Percentiles rank a stretch among this genome's conserved stretches.
Conservation (phyloP, 768 basidiomycete genomes). For the Royoungia palumana region DNA sequence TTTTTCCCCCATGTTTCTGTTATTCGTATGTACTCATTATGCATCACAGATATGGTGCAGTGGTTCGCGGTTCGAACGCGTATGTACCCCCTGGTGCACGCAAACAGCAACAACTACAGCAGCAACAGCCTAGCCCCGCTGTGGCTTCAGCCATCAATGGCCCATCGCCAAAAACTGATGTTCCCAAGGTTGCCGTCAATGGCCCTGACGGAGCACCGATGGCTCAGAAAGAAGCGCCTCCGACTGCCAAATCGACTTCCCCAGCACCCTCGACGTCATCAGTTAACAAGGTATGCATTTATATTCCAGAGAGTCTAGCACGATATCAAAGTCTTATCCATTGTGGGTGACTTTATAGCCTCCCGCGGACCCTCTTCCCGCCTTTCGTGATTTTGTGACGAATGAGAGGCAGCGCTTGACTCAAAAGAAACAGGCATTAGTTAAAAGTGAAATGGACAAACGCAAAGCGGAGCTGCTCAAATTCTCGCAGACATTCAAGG, state of each 20-base stretch:
- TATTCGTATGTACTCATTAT: conserved; percentile 20
- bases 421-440: conserved; percentile 84
- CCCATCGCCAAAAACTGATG: conserved; percentile 38
- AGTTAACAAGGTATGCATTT: conserved; percentile 48
- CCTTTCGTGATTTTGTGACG: conserved; percentile 90
- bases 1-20: conserved; percentile 12
- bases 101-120: conserved; percentile 41
- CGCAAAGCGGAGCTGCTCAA: conserved; percentile 89
- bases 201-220: conserved; percentile 67
- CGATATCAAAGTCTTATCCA: conserved; percentile 6
- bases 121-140: conserved; percentile 16
- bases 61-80: conserved; percentile 81
- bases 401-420: conserved; percentile 87
- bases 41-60: conserved; percentile 77
- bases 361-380: conserved; percentile 71
- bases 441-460: conserved; percentile 93
- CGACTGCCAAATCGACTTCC: conserved; percentile 61
- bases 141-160: conserved; percentile 30
- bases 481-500: conserved; percentile 95
- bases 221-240: conserved; percentile 39
- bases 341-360: conserved; percentile 39
- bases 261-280: conserved; percentile 50
- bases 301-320: background rate
- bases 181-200: conserved; percentile 75
- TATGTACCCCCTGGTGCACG: conserved; percentile 95